Base-by-base conservation (phyloP, 805 yeast genomes). In the Candida ascalaphidarum region DNA sequence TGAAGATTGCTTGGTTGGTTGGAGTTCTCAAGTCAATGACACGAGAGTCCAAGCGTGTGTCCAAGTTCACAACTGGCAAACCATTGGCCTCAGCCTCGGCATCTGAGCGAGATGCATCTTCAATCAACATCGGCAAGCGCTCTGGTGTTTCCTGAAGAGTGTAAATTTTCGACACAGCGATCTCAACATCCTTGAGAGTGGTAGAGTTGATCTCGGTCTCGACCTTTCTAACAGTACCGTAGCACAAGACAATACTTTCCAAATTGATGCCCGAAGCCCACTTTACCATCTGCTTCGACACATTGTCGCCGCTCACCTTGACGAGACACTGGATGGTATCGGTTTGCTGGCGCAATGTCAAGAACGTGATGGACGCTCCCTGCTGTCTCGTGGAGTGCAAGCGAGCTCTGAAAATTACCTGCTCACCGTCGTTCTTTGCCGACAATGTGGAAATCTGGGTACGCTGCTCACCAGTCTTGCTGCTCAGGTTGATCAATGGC, bases 1-100 rank as follows among this genome's bases (percentile, higher is more conserved):
- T 81, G 76, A 92, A 92, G 42, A 92, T 92, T 28, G 98, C 94
- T 65, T 92, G 97, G 68, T 92, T 92, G 30, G 98, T 89, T 25
- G 81, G 82, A 4, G 98, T 92, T 71, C 99, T 81, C 55, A 92
- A 70, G 54, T 92, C 99, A 55, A 92, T 86, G 31, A 89, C 96
- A 55, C 99, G 77, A 30, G 92, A 67, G 55, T 92, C 97, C 49
- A 92, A 71, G 57, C 98, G 76, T 20, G 98, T 92, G 61, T 92
- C 98, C 52, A 92, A 76, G 65, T 89, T 89, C 41, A 89, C 97
- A 24, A 83, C 82, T 23, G 97, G 97, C 44, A 86, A 72, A 14
- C 89, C 89, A 17, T 81, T 77, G 22, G 82, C 89, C 55, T 82
- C 95, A 25, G 95, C 96, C 51, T 85, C 94, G 25, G 83, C 84